These are phyloP conservation scores for Chalciporus pseudorubinellus DNA, from an alignment of 768 basidiomycete species.

Conservation along the genomic window DNA sequence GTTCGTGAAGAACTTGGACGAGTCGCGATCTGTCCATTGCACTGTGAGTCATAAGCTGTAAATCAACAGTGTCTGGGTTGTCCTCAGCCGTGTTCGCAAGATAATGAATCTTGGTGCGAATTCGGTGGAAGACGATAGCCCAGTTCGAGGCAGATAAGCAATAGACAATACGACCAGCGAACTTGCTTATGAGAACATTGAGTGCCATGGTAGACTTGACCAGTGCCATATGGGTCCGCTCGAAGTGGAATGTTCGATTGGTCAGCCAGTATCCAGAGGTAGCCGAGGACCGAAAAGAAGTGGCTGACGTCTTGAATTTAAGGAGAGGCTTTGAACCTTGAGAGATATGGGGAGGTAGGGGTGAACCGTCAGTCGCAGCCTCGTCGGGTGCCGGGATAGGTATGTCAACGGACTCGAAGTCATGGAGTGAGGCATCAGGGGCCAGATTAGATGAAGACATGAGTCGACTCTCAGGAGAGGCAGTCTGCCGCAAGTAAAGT, in stretches of 20 bases:
- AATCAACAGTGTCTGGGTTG: constrained; percentile 66
- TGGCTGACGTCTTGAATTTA: constrained; percentile 37
- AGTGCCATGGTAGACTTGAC: constrained; percentile 54
- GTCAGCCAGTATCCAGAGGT: constrained; percentile 22
- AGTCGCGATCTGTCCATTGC: constrained; percentile 69
- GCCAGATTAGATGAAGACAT: constrained; percentile 60
- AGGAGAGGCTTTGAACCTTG: constrained; percentile 30
- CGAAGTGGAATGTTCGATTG: constrained; percentile 41
- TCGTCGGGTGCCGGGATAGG: constrained; percentile 26
- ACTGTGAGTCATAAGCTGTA: constrained; percentile 76
- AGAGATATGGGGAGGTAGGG: constrained; percentile 44
- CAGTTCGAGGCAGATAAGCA: constrained; percentile 89
- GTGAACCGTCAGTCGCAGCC: constrained; percentile 15
- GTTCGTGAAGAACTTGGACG: constrained; percentile 69
- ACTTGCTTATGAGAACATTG: constrained; percentile 63
- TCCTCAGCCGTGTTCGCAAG: constrained; percentile 55
- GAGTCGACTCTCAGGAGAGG: constrained; percentile 51
- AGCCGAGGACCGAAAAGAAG: constrained; percentile 41
- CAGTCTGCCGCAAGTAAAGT: constrained; percentile 73
- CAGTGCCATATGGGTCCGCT: constrained; percentile 61
- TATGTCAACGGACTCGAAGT: constrained; percentile 61
- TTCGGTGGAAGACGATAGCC: constrained; percentile 67
- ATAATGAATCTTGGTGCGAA: constrained; percentile 65
- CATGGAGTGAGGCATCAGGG: constrained; percentile 64
- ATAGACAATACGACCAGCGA: constrained; percentile 76